Percentiles rank a stretch among this genome's conserved stretches.
Conservation (phyloP, 305 asterid genomes). For the Solanum chacoense region DNA sequence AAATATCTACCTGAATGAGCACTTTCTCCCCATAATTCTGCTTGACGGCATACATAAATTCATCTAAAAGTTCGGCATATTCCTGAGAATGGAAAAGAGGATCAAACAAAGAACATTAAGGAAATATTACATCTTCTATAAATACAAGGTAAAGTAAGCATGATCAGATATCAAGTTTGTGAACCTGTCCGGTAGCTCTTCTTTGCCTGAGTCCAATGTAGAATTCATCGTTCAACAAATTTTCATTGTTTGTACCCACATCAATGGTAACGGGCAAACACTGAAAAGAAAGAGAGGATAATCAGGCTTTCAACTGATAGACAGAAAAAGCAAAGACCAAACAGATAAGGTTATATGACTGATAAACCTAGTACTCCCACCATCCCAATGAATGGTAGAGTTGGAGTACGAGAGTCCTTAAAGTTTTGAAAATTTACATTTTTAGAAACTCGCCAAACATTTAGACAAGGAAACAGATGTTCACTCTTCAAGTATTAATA, state of each 20-base stretch:
- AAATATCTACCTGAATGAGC: slow-evolving; percentile 63
- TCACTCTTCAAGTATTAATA: background rate
- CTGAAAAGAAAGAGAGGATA: slow-evolving; percentile 25
- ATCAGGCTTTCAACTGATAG: background rate
- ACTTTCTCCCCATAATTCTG: slow-evolving; percentile 94
- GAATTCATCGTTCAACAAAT: slow-evolving; percentile 70
- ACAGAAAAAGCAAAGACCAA: background rate
- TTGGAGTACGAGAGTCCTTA: background rate
- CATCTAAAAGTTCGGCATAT: slow-evolving; percentile 80
- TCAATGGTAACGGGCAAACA: slow-evolving; percentile 93
- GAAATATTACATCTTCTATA: background rate
- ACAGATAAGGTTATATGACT: background rate
- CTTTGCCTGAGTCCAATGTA: slow-evolving; percentile 88
- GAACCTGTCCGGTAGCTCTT: slow-evolving; percentile 94
- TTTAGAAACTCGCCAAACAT: background rate
- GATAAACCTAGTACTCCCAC: background rate
- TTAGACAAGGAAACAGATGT: background rate
- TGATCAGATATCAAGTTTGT: background rate
- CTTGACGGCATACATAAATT: slow-evolving; percentile 90
- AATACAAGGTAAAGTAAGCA: background rate
- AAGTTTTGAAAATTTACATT: background rate
- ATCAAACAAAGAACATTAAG: background rate
- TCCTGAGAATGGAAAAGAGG: slow-evolving; percentile 32
- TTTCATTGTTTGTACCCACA: slow-evolving; percentile 89
- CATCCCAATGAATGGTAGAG: background rate